Percentiles rank a stretch among this genome's conserved stretches.
phyloP scores from a whole-genome alignment of 1,139 yeast species.

The Scheffersomyces cryptocercus region DNA sequence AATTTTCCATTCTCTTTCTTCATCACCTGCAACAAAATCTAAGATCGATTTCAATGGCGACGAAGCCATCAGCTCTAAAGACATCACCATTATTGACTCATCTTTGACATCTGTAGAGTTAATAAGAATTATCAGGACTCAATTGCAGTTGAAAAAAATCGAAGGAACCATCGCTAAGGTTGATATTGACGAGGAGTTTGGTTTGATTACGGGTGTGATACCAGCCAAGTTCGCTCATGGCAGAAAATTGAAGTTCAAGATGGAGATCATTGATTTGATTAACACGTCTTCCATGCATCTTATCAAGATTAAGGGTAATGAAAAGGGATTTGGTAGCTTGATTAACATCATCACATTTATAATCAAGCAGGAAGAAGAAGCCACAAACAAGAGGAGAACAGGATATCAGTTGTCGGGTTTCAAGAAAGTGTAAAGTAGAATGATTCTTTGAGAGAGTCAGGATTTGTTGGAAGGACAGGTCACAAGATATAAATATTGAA shows the following conservation, averaged over 20 bases:
- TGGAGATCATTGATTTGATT: constrained; percentile 42
- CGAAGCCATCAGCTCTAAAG: constrained; percentile 12
- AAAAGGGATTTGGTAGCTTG: constrained; percentile 61
- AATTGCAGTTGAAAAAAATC: constrained; percentile 48
- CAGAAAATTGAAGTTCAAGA: constrained; percentile 48
- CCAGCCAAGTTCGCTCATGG: constrained; percentile 53
- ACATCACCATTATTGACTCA: constrained; percentile 38
- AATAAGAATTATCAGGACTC: constrained; percentile 36
- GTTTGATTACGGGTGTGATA: constrained; percentile 46
- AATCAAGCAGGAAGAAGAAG: constrained; percentile 38
- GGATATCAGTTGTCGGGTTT: constrained; percentile 18
- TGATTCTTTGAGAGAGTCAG: no score
- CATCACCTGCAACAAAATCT: constrained; percentile 7
- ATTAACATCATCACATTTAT: constrained; percentile 47
- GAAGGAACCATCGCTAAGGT: constrained; percentile 52
- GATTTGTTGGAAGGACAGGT: no score
- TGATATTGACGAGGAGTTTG: constrained; percentile 44
- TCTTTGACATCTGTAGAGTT: constrained; percentile 30
- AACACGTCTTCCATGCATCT: constrained; percentile 53
- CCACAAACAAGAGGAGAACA: constrained; percentile 20
- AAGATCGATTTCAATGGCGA: constrained; percentile 2
- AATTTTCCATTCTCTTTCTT: constrained; percentile 25
- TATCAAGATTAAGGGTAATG: constrained; percentile 64
- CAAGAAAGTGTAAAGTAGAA: constrained; percentile 5
- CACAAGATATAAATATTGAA: background rate